phyloP scores from a whole-genome alignment of 306 rosid species.

The Corylus heterophylla region DNA sequence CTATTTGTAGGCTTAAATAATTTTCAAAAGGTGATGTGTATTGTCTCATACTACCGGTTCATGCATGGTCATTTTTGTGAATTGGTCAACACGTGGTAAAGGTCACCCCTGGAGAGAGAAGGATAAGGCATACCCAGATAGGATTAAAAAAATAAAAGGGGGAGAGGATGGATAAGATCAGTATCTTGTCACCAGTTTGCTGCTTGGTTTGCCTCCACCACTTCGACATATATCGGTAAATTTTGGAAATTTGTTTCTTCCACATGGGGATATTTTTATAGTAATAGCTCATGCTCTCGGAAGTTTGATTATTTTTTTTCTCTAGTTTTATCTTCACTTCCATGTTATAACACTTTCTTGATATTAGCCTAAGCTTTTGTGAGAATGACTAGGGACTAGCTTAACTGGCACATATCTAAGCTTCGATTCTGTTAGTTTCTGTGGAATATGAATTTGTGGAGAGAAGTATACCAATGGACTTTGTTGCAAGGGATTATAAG shows the following conservation, averaged over 20 bases:
- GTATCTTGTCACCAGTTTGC: no score
- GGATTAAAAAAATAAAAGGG: no score
- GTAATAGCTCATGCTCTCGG: not conserved
- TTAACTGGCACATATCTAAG: not conserved
- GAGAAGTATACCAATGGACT: not conserved
- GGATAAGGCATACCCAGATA: no score
- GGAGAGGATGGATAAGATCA: no score
- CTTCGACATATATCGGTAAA: no score
- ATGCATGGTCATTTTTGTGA: no score
- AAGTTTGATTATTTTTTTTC: not conserved
- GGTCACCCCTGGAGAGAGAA: no score
- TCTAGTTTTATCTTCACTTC: not conserved
- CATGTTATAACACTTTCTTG: not conserved
- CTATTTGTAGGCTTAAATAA: not conserved
- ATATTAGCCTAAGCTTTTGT: conserved; percentile 3
- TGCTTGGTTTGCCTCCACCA: no score
- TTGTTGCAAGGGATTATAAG: not conserved
- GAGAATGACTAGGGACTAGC: not conserved
- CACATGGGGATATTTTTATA: not conserved
- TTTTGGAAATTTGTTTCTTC: not conserved
- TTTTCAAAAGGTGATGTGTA: not conserved
- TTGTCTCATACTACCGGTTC: not conserved
- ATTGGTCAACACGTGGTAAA: no score
- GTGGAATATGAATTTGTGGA: not conserved
- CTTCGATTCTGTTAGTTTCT: not conserved